Evolutionary conservation across 2,329 filamentous ascomycete genomes (phyloP).

Genomic region (Penicillium sp.): DNA sequence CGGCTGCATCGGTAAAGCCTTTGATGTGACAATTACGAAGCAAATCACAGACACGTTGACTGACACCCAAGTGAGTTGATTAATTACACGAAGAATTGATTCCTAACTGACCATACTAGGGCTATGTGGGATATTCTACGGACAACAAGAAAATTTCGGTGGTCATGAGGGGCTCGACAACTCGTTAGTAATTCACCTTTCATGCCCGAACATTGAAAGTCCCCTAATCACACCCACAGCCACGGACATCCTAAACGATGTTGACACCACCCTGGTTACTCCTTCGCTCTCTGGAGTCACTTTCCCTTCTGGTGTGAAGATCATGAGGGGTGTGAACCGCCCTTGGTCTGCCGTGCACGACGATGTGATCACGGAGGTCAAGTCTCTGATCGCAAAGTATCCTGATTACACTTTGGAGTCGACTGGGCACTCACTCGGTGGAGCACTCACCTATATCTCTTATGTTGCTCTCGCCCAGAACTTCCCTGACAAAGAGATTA

Average conservation of each 20-base stretch:
- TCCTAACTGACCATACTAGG: constrained; percentile 16
- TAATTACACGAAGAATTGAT: too few relatives aligned
- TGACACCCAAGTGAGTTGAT: constrained; percentile 26
- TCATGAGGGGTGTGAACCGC: constrained; percentile 33
- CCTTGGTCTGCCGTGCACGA: constrained; percentile 37
- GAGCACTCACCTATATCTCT: constrained; percentile 36
- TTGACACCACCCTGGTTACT: constrained; percentile 28
- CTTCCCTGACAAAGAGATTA: constrained; percentile 34
- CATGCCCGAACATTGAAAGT: neutral
- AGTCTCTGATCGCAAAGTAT: constrained; percentile 28
- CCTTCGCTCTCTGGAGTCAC: constrained; percentile 33
- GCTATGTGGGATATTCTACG: constrained; percentile 33
- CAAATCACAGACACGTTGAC: constrained; percentile 27
- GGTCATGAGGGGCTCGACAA: constrained; percentile 37
- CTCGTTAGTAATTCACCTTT: constrained; percentile 15
- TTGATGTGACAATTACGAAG: constrained; percentile 37
- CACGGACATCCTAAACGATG: constrained; percentile 28
- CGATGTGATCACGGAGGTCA: constrained; percentile 33
- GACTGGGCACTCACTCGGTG: constrained; percentile 37
- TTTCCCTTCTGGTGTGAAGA: constrained; percentile 31
- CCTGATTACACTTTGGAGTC: constrained; percentile 35
- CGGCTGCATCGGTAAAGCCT: constrained; percentile 30
- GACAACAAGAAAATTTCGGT: constrained; percentile 32
- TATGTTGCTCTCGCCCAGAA: constrained; percentile 37
- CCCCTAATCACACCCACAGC: neutral